A percentile compares a stretch with the other conserved stretches of the same genome.
Conservation (phyloP, 176 grass and related monocot genomes). For the Triticum aestivum region IWGSC_CS_RefSeq_v2.1 NC_057808.1:502512273-502512772, state of each 20-base stretch:
- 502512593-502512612: conserved; percentile 25
- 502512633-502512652: conserved; percentile 74
- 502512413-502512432: conserved; percentile 56
- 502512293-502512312: conserved; percentile 35
- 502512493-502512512: conserved; percentile 41
- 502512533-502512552: background rate
- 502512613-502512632: conserved; percentile 68
- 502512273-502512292: conserved; percentile 48
- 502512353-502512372: conserved; percentile 63
- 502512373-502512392: conserved; percentile 84
- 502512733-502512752: conserved; percentile 64
- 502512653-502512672: conserved; percentile 56
- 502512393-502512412: conserved; percentile 62
- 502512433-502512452: conserved; percentile 49
- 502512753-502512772: conserved; percentile 55
- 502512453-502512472: background rate
- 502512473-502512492: conserved; percentile 6
- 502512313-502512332: conserved; percentile 47
- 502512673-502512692: conserved; percentile 63
- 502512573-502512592: conserved; percentile 18
- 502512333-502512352: conserved; percentile 44
- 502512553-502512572: background rate
- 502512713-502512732: conserved; percentile 65
- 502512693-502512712: conserved; percentile 54
- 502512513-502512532: background rate